Percentiles rank a stretch among this genome's conserved stretches.
Evolutionary conservation across 768 basidiomycete genomes (phyloP).

Genomic region (Lyophyllum decastes): DNA sequence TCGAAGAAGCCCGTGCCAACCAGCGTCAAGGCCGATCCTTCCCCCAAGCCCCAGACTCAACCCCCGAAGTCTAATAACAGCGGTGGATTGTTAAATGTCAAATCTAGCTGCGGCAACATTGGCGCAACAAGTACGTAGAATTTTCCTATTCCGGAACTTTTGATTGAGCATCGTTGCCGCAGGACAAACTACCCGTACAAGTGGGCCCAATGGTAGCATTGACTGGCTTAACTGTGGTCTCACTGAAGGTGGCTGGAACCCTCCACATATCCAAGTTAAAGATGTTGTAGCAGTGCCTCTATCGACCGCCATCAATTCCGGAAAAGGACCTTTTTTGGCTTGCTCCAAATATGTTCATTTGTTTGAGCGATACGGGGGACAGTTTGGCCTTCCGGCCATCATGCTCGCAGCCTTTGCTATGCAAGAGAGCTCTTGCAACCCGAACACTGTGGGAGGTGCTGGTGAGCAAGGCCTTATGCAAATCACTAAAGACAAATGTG

Average conservation of each 20-base stretch:
- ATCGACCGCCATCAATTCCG: conserved; percentile 44
- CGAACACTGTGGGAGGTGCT: conserved; percentile 63
- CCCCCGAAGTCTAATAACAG: conserved; percentile 1
- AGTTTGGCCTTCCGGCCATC: conserved; percentile 63
- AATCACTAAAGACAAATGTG: conserved; percentile 77
- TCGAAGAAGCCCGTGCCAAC: conserved; percentile 10
- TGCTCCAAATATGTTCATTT: conserved; percentile 51
- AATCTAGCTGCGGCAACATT: conserved; percentile 44
- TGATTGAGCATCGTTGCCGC: conserved; percentile 1
- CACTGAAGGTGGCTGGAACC: conserved; percentile 64
- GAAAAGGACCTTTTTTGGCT: conserved; percentile 55
- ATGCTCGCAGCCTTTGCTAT: conserved; percentile 85
- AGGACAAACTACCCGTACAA: conserved; percentile 50
- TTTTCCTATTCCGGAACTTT: background rate
- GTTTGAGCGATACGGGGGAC: conserved; percentile 62
- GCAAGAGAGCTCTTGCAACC: conserved; percentile 80
- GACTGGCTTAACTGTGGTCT: conserved; percentile 83
- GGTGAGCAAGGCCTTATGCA: conserved; percentile 92
- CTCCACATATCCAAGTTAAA: conserved; percentile 57
- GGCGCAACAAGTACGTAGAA: conserved; percentile 48
- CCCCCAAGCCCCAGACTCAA: background rate
- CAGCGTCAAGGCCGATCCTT: conserved; percentile 9
- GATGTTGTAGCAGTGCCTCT: conserved; percentile 53
- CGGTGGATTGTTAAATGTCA: conserved; percentile 36
- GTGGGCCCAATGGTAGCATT: conserved; percentile 73